Conservation (phyloP, 2,329 filamentous ascomycete genomes). For the Neonectria punicea region DNA sequence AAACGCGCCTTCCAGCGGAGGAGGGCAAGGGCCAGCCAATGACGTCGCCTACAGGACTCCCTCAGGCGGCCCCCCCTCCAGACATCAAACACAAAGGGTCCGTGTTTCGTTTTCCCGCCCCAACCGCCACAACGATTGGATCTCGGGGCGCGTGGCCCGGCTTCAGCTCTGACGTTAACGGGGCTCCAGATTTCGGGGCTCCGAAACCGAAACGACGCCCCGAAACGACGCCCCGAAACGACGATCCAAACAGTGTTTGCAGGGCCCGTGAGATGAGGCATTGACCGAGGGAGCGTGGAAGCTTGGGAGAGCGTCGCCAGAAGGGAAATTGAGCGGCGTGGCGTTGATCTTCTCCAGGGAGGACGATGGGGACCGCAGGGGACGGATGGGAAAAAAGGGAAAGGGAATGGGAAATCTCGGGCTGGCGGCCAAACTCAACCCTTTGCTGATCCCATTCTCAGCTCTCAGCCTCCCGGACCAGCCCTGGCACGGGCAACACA, state of each 20-base stretch:
- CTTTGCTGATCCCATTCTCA: conserved; percentile 8
- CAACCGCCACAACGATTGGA: conserved; percentile 6
- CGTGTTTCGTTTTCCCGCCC: conserved; percentile 25
- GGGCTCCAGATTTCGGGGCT: conserved; percentile 8
- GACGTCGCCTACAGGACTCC: not conserved
- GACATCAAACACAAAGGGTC: conserved; percentile 25
- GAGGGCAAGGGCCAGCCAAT: not conserved
- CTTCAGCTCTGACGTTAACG: conserved; percentile 17
- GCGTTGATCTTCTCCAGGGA: not conserved
- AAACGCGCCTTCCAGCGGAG: not conserved
- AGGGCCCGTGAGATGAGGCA: conserved; percentile 14
- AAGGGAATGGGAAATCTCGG: not conserved
- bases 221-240: conserved; percentile 27
- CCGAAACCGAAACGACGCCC: conserved; percentile 25
- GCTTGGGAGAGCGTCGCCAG: not conserved
- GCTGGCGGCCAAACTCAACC: not conserved
- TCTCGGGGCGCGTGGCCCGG: not conserved
- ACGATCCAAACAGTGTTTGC: conserved; percentile 18
- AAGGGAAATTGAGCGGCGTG: not conserved
- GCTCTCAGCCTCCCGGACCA: not conserved
- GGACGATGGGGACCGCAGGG: not conserved
- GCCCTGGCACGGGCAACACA: conserved; percentile 10
- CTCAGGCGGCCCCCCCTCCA: conserved; percentile 9
- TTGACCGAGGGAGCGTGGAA: not conserved
- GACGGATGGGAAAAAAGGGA: too few species aligned